Base-by-base conservation (phyloP, 495 filamentous ascomycete species). In the Penicillium lividum region DNA sequence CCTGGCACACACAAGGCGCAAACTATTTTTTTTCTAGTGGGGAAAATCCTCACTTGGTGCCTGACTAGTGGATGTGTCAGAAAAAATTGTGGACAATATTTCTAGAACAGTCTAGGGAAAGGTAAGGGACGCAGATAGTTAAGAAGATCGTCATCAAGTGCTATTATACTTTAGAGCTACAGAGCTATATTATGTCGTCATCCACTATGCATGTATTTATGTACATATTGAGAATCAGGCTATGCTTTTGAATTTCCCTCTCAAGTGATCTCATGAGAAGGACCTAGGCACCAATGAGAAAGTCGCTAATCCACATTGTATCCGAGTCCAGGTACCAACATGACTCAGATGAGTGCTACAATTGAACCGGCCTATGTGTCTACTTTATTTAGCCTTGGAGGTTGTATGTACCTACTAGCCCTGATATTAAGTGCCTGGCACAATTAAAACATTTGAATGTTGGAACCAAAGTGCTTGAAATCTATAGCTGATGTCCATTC, bases 21-120 rank as follows among this genome's bases (percentile, higher is more conserved):
- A 38, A 58, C 52, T 56, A 50, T 58, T 62, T 48, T 30, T 61
- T 58, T 58, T 61, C 28, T 50, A 29, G 51, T 63, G 56, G 60
- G 25, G 60, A 55, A 27, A 25, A 49, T 49, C 46, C 46, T 16
- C 18, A 30, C 28, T 31, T 49, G 46, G 27, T 49, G 46, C 46
- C 46, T 49, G 46, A 31, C 46, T 52, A 52, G 49, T 52, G 49
- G 49, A 52, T 52, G 18, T 38, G 49, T 52, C 49, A 52, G 44
- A 36, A 52, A 22, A 29, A 31, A 36, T 40, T 52, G 49, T 36
- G 49, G 31, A 38, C 10, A 38, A 38, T 22, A 28, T 52, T 52
- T 52, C 49, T 52, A 52, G 49, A 52, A 52, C 13, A 40, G 18
- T 52, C 49, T 25, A 38, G 40, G 49, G 8, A 31, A 18, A 50